Percentiles rank a stretch among this genome's conserved stretches.
These are phyloP conservation scores for Amanita rubescens DNA, from an alignment of 768 basidiomycete species.

Conservation along the genomic window DNA sequence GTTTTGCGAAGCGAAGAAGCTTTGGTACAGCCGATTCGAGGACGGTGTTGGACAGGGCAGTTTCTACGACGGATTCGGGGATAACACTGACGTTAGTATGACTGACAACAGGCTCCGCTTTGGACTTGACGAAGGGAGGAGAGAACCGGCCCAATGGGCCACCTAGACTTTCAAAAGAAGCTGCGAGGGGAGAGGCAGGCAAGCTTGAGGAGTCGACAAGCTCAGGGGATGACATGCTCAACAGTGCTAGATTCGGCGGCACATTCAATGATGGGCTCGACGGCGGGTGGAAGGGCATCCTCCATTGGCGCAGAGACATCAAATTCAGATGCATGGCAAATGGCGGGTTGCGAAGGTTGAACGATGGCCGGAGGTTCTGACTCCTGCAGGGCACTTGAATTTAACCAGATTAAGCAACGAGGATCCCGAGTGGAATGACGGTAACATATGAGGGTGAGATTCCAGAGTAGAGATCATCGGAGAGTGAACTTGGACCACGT, in stretches of 20 bases:
- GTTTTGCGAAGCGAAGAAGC: background rate
- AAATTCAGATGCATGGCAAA: background rate
- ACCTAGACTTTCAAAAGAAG: background rate
- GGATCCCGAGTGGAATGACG: constrained; percentile 1
- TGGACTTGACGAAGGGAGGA: background rate
- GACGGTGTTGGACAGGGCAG: background rate
- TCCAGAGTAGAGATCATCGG: background rate
- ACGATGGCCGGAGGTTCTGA: background rate
- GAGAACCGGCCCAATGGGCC: background rate
- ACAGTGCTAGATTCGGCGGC: background rate
- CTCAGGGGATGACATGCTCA: background rate
- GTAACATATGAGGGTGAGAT: background rate
- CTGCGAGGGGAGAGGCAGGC: background rate
- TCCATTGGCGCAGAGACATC: background rate
- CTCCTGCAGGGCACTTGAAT: background rate
- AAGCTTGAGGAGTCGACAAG: background rate
- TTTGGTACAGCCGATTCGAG: background rate
- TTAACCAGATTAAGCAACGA: background rate
- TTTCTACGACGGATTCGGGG: background rate
- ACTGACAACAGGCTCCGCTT: background rate
- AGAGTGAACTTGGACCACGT: background rate
- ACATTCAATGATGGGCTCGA: background rate
- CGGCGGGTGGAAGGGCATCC: background rate
- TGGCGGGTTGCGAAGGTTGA: background rate
- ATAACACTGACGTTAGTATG: background rate